phyloP scores from a whole-genome alignment of 768 basidiomycete species.

The Fomitopsis pulvina region DNA sequence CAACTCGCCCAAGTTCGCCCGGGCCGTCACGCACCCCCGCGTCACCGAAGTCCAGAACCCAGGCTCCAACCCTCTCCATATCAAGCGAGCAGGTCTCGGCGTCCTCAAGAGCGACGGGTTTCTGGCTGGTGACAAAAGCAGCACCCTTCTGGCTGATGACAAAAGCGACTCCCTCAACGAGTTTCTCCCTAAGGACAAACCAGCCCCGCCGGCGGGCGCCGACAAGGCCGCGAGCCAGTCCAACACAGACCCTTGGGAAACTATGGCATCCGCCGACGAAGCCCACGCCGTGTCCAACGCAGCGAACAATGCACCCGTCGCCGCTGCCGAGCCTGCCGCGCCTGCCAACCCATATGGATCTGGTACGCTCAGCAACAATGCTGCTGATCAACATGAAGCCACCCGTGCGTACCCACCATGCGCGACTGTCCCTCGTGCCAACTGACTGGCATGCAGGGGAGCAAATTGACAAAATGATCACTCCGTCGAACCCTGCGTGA shows the following conservation, averaged over 20 bases:
- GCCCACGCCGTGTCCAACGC: background rate
- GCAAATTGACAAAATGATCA: background rate
- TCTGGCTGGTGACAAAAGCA: no score
- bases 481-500: background rate
- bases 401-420: background rate
- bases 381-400: background rate
- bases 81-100: background rate
- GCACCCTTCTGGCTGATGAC: background rate
- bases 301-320: background rate
- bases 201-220: background rate
- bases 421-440: background rate
- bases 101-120: background rate
- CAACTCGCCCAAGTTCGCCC: conserved; percentile 12
- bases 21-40: conserved; percentile 6
- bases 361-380: background rate
- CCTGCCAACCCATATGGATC: background rate
- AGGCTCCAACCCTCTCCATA: background rate
- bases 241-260: no score
- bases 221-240: background rate
- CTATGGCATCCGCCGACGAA: background rate
- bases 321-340: background rate
- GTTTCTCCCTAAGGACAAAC: background rate
- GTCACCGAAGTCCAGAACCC: conserved; percentile 5
- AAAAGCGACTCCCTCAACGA: background rate
- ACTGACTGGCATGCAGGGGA: background rate